Percentiles rank a stretch among this genome's conserved stretches.
These are phyloP conservation scores for Trichoderma parareesei DNA, from an alignment of 495 filamentous ascomycete genomes.

Conservation along the genomic window DNA sequence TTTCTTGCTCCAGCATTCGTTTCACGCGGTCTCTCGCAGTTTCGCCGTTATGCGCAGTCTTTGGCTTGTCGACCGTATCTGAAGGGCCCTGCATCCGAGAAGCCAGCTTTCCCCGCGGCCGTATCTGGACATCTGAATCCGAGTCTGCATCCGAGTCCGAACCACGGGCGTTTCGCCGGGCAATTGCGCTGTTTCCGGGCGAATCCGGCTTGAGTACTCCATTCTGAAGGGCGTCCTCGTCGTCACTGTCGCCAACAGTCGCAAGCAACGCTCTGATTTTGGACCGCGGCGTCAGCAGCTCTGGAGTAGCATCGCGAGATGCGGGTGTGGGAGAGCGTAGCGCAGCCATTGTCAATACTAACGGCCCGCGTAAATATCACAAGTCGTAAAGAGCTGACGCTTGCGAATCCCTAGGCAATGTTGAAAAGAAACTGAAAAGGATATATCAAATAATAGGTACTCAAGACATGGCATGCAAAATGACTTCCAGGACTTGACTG, in stretches of 20 bases:
- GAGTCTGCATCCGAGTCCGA: conserved; percentile 6
- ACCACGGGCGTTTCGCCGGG: not conserved
- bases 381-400: not conserved
- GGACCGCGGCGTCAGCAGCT: conserved; percentile 52
- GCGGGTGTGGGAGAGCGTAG: conserved; percentile 6
- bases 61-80: conserved; percentile 9
- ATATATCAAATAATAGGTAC: not conserved
- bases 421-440: not conserved
- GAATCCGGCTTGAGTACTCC: not conserved
- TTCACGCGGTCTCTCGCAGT: conserved; percentile 25
- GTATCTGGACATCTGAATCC: conserved; percentile 33
- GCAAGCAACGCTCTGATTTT: conserved; percentile 66
- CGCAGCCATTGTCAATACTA: conserved; percentile 2
- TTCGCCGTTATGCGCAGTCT: conserved; percentile 15
- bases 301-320: not conserved
- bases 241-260: conserved; percentile 42
- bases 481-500: not conserved
- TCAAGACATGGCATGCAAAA: not conserved
- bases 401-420: not conserved
- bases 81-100: conserved; percentile 49
- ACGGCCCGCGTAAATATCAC: not conserved
- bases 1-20: conserved; percentile 18
- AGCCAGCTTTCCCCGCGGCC: conserved; percentile 64
- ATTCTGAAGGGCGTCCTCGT: conserved; percentile 37
- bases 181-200: not conserved